Evolutionary conservation across 495 filamentous ascomycete genomes (phyloP).

Genomic region (Hyphodiscus hymeniophilus): DNA sequence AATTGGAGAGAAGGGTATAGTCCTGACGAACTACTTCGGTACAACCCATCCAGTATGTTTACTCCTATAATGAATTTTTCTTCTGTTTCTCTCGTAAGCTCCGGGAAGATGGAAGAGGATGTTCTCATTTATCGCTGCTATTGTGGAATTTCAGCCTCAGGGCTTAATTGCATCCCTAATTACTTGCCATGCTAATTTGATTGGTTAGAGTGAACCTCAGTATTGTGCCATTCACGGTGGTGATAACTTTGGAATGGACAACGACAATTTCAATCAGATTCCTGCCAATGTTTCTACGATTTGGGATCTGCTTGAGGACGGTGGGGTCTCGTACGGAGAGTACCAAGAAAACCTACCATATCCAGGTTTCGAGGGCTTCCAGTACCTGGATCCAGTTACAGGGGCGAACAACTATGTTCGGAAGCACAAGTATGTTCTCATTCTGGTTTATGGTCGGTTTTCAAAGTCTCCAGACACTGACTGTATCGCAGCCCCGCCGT

Average conservation of each 20-base stretch:
- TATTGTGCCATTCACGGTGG: slow-evolving; percentile 54
- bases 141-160: no score
- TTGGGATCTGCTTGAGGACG: slow-evolving; percentile 57
- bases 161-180: no score
- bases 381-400: slow-evolving; percentile 37
- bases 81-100: no score
- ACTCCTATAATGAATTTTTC: no score
- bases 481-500: slow-evolving; percentile 36
- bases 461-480: neutral
- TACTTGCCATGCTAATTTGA: no score
- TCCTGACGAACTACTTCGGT: slow-evolving; percentile 53
- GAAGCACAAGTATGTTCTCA: slow-evolving; percentile 52
- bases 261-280: slow-evolving; percentile 51
- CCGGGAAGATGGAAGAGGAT: no score
- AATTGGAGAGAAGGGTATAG: slow-evolving; percentile 52
- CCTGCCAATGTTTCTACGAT: slow-evolving; percentile 60
- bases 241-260: slow-evolving; percentile 61
- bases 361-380: slow-evolving; percentile 56
- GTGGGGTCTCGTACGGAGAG: slow-evolving; percentile 53
- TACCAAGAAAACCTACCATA: slow-evolving; percentile 62
- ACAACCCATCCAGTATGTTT: slow-evolving; percentile 53
- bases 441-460: neutral
- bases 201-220: slow-evolving; percentile 51
- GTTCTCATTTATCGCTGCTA: no score
- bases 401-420: slow-evolving; percentile 53